phyloP scores from a whole-genome alignment of 441 rosid genomes.

The Erodium trifolium region DNA sequence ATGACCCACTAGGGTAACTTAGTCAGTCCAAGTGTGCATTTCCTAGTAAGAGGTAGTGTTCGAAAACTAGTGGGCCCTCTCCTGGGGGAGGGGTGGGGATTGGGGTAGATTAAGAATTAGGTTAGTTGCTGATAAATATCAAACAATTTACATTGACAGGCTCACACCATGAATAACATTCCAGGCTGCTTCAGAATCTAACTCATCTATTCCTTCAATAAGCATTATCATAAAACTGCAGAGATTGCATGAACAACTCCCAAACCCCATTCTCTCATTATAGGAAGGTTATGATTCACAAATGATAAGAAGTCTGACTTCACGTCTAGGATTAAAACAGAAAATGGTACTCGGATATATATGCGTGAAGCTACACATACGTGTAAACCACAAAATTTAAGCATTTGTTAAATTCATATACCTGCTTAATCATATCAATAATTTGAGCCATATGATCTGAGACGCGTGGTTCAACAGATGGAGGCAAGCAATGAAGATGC shows the following conservation, averaged over 20 bases:
- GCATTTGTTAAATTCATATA: conserved; percentile 16
- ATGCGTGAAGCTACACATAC: not conserved
- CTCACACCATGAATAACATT: not conserved
- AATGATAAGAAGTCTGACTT: not conserved
- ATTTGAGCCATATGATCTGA: conserved; percentile 74
- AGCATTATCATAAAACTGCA: conserved; percentile 3
- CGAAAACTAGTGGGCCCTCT: too few species aligned
- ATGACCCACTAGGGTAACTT: too few species aligned
- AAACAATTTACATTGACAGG: not conserved
- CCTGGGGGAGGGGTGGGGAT: too few species aligned
- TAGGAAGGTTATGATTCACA: not conserved
- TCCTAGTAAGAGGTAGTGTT: too few species aligned
- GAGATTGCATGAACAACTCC: not conserved
- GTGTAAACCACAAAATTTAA: not conserved
- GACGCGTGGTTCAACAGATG: conserved; percentile 78
- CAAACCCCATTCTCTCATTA: not conserved
- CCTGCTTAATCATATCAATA: conserved; percentile 59
- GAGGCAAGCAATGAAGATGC: conserved; percentile 67
- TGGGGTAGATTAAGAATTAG: too few species aligned
- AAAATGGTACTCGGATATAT: not conserved
- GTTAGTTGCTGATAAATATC: too few species aligned
- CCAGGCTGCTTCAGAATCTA: not conserved
- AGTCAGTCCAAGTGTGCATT: too few species aligned
- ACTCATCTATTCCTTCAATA: not conserved
- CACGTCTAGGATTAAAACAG: not conserved